phyloP scores from a whole-genome alignment of 1,284 basidiomycete genomes.

The Stygiomarasmius scandens region DNA sequence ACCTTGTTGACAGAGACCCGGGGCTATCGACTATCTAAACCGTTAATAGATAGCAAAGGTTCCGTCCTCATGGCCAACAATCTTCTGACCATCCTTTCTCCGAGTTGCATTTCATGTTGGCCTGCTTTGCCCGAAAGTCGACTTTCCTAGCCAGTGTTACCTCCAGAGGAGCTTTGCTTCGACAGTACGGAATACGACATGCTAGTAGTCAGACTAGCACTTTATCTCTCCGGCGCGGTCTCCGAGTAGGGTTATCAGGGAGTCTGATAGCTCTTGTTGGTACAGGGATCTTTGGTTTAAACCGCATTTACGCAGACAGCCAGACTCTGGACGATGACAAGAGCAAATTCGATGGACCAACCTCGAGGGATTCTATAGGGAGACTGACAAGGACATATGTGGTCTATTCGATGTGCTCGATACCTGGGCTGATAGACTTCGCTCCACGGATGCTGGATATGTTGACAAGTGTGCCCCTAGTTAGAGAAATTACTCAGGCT shows the following conservation, averaged over 20 bases:
- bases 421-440: slow-evolving; percentile 77
- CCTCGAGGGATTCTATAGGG: slow-evolving; percentile 20
- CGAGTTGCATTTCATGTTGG: neutral
- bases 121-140: neutral
- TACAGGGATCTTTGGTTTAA: neutral
- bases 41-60: no score
- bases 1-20: no score
- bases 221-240: neutral
- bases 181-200: neutral
- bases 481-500: slow-evolving; percentile 68
- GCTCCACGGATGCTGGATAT: slow-evolving; percentile 72
- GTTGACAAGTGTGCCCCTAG: slow-evolving; percentile 65
- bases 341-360: neutral
- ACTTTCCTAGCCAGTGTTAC: neutral
- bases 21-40: no score
- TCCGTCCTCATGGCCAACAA: neutral
- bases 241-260: neutral
- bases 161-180: neutral
- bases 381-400: slow-evolving; percentile 67
- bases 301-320: neutral
- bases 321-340: neutral
- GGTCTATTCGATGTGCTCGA: slow-evolving; percentile 81
- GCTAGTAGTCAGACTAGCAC: neutral
- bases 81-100: neutral
- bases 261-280: neutral